Evolutionary conservation across 306 rosid species (phyloP).

Genomic region (Corylus avellana): DNA sequence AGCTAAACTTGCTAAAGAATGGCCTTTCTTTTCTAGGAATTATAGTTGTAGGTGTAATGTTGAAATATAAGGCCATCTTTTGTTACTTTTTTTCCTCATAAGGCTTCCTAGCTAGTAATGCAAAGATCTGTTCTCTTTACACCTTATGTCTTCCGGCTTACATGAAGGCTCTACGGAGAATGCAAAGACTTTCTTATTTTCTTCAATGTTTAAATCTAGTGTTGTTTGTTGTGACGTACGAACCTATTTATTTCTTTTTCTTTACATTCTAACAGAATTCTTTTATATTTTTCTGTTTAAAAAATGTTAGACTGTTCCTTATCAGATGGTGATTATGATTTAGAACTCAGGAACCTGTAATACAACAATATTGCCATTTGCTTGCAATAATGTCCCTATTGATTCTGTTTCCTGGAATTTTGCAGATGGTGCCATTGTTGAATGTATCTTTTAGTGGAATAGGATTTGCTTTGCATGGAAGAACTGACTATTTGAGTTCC

Average conservation of each 20-base stretch:
- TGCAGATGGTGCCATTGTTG: conserved; percentile 99
- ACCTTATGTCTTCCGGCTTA: neutral
- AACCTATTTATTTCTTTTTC: neutral
- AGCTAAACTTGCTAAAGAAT: neutral
- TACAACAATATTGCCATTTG: neutral
- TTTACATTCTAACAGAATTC: neutral
- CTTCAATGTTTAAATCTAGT: neutral
- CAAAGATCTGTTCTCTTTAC: neutral
- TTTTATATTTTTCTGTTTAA: neutral
- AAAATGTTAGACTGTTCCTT: neutral
- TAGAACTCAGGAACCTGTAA: neutral
- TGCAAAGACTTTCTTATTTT: neutral
- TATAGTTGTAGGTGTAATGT: neutral
- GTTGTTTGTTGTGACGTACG: neutral
- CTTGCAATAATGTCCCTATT: conserved; percentile 10
- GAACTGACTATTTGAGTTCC: conserved; percentile 67
- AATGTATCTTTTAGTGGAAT: conserved; percentile 80
- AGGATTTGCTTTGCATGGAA: conserved; percentile 71
- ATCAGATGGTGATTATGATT: neutral
- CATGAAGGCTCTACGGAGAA: neutral
- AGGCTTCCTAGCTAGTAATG: neutral
- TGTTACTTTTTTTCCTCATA: neutral
- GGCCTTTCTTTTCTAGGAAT: neutral
- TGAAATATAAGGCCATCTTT: neutral
- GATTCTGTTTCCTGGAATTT: conserved; percentile 22